phyloP scores from a whole-genome alignment of 108 stramenopile genomes.

The Fragilaria crotonensis region DNA sequence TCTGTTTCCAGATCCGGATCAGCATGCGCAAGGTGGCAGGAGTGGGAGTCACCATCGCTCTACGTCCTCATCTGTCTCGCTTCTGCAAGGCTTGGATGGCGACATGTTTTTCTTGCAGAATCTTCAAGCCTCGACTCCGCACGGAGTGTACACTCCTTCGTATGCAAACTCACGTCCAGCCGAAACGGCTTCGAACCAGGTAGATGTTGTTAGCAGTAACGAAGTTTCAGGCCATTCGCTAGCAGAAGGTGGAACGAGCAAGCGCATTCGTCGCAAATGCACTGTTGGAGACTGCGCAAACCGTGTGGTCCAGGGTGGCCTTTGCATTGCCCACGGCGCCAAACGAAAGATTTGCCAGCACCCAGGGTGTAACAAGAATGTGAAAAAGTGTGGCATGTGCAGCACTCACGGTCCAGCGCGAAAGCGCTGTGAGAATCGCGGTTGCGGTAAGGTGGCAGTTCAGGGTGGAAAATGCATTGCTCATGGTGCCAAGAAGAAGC shows the following conservation, averaged over 20 bases:
- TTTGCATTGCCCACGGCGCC: slow-evolving; percentile 80
- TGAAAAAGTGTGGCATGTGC: slow-evolving; percentile 79
- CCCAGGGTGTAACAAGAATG: slow-evolving; percentile 79
- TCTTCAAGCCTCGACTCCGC: slow-evolving; percentile 21
- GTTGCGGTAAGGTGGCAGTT: slow-evolving; percentile 78
- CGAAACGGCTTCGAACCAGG: background rate
- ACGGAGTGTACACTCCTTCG: background rate
- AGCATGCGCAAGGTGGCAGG: slow-evolving; percentile 42
- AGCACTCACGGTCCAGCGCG: slow-evolving; percentile 83
- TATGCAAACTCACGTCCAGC: background rate
- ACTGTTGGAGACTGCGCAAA: slow-evolving; percentile 58
- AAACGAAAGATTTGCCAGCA: slow-evolving; percentile 77
- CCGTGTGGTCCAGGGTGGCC: slow-evolving; percentile 84
- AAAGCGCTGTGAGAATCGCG: slow-evolving; percentile 62
- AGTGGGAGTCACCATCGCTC: slow-evolving; percentile 34
- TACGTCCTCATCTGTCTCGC: slow-evolving; percentile 47
- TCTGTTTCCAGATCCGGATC: background rate
- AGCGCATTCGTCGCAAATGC: slow-evolving; percentile 81
- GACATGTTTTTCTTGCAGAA: slow-evolving; percentile 32
- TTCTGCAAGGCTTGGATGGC: slow-evolving; percentile 34
- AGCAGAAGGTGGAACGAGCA: slow-evolving; percentile 42
- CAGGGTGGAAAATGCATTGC: slow-evolving; percentile 83
- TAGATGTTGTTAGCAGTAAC: background rate
- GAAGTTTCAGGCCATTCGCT: slow-evolving; percentile 12
- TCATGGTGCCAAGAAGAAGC: slow-evolving; percentile 85